Conservation (phyloP, 2,329 filamentous ascomycete species). For the Ascosphaera aggregata region DNA sequence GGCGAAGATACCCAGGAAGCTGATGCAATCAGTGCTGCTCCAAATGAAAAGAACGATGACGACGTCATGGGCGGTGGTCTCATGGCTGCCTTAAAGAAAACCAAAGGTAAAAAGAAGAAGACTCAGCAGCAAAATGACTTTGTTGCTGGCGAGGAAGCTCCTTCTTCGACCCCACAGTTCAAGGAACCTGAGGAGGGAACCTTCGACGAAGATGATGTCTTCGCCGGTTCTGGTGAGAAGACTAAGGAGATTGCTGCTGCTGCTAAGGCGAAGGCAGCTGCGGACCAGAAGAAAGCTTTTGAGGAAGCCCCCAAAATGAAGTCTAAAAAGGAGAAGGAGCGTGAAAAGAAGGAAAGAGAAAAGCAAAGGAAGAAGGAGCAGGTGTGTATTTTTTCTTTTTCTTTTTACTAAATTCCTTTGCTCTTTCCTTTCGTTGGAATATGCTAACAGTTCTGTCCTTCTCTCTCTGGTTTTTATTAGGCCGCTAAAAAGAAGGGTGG, state of each 20-base stretch:
- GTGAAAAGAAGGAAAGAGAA: constrained; percentile 91
- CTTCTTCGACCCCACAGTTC: constrained; percentile 25
- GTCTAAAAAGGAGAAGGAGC: constrained; percentile 97
- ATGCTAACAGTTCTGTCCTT: constrained; percentile 2
- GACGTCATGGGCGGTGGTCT: constrained; percentile 38
- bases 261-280: constrained; percentile 21
- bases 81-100: constrained; percentile 61
- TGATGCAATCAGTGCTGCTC: too few relatives aligned
- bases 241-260: constrained; percentile 39
- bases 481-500: constrained; percentile 65
- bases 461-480: constrained; percentile 17
- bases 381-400: constrained; percentile 26
- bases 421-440: constrained; percentile 3
- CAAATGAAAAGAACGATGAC: constrained; percentile 31
- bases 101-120: constrained; percentile 71
- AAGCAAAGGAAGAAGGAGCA: constrained; percentile 98
- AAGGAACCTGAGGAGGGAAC: constrained; percentile 64
- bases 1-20: constrained; percentile 22
- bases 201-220: constrained; percentile 66
- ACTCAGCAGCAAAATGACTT: constrained; percentile 48
- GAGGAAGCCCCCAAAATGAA: constrained; percentile 45
- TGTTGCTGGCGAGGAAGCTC: constrained; percentile 41
- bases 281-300: constrained; percentile 24
- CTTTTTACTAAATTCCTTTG: background rate
- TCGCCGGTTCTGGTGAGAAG: constrained; percentile 53